Evolutionary conservation across 768 basidiomycete species (phyloP).

Genomic region (Leccinum olivaceopallidum): DNA sequence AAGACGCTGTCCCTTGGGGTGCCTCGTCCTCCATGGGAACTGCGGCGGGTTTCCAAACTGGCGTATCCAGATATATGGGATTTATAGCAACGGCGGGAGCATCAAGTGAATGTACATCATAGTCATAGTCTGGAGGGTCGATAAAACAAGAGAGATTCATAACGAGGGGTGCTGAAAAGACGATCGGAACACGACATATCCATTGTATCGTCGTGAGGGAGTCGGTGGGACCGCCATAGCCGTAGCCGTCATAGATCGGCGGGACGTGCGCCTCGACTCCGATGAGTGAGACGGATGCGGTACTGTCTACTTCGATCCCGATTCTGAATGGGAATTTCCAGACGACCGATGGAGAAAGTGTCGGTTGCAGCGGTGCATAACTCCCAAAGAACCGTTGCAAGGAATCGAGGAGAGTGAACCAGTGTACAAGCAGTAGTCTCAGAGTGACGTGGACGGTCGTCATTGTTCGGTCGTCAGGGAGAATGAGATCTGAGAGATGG

Average conservation of each 20-base stretch:
- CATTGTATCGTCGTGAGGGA: neutral
- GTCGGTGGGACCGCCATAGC: neutral
- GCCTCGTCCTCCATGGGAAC: neutral
- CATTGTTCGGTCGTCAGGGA: neutral
- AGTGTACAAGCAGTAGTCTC: slow-evolving; percentile 14
- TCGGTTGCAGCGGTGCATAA: slow-evolving; percentile 5
- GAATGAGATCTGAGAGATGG: neutral
- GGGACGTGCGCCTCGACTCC: neutral
- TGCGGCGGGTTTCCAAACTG: neutral
- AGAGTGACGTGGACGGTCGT: slow-evolving; percentile 6
- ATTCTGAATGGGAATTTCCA: too few species aligned
- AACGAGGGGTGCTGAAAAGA: neutral
- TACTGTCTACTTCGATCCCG: slow-evolving; percentile 3
- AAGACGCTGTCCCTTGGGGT: neutral
- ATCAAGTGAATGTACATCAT: neutral
- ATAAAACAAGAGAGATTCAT: slow-evolving; percentile 9
- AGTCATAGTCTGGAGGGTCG: neutral
- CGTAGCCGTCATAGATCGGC: neutral
- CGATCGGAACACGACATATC: slow-evolving; percentile 7
- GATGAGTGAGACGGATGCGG: neutral
- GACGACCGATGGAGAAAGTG: neutral
- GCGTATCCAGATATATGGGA: neutral
- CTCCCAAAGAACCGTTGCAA: slow-evolving; percentile 13
- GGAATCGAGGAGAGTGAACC: slow-evolving; percentile 14
- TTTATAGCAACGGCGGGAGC: neutral